Conservation (phyloP, 768 basidiomycete species). For the Pulveroboletus sp. region DNA sequence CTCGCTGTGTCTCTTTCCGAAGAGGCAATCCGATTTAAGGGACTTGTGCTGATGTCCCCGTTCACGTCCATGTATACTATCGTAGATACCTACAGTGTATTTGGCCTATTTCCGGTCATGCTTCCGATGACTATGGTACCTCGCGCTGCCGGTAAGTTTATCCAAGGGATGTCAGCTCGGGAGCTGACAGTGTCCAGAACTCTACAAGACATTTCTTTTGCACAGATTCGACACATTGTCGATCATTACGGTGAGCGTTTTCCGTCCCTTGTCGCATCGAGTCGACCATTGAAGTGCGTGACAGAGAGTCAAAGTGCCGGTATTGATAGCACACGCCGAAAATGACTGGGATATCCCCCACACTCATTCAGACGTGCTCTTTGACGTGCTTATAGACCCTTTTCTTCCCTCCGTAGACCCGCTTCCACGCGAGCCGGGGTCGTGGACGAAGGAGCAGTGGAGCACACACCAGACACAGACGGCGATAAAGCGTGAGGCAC, state of each 20-base stretch:
- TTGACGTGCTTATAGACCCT: conserved; percentile 61
- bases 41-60: conserved; percentile 49
- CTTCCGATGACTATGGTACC: conserved; percentile 66
- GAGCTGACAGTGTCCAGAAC: conserved; percentile 32
- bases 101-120: conserved; percentile 65
- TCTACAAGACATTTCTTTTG: conserved; percentile 48
- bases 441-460: conserved; percentile 42
- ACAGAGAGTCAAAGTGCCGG: conserved; percentile 62
- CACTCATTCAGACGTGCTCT: conserved; percentile 63
- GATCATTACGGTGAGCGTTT: conserved; percentile 48
- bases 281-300: neutral
- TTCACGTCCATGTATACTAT: conserved; percentile 57
- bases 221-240: conserved; percentile 62
- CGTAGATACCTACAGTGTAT: conserved; percentile 62
- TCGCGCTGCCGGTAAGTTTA: conserved; percentile 52
- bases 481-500: conserved; percentile 36
- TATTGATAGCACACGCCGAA: conserved; percentile 69
- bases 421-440: conserved; percentile 28
- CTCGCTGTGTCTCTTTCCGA: conserved; percentile 45
- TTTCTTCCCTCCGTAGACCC: conserved; percentile 49
- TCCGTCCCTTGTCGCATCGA: neutral
- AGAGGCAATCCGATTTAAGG: conserved; percentile 39
- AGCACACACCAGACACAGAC: conserved; percentile 36
- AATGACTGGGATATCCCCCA: conserved; percentile 73
- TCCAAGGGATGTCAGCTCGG: neutral